A percentile compares a stretch with the other conserved stretches of the same genome.
phyloP scores from a whole-genome alignment of 805 yeast genomes.

The Myxozyma kluyveri region DNA sequence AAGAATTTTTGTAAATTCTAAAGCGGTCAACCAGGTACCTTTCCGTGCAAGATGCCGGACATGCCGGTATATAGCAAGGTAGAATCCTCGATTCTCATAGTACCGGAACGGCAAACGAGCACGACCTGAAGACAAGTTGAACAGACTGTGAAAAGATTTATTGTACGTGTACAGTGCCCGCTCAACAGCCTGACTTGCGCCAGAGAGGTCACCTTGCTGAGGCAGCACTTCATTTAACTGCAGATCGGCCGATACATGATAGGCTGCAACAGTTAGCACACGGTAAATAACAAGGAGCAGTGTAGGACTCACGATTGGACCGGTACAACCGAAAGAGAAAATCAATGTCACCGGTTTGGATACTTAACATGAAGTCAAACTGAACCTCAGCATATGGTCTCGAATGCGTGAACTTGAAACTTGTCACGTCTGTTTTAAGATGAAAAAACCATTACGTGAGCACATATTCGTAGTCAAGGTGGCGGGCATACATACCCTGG shows the following conservation, averaged over 20 bases:
- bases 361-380: constrained; percentile 56
- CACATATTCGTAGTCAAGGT: too few relatives aligned
- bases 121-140: constrained; percentile 54
- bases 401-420: constrained; percentile 50
- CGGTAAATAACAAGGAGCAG: not conserved
- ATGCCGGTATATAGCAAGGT: constrained; percentile 68
- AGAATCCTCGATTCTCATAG: constrained; percentile 74
- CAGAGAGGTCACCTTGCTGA: constrained; percentile 70
- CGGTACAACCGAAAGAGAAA: constrained; percentile 54
- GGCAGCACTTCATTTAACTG: constrained; percentile 72
- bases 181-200: constrained; percentile 72
- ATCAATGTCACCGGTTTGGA: constrained; percentile 73
- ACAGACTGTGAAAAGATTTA: constrained; percentile 60
- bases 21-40: constrained; percentile 74
- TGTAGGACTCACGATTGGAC: constrained; percentile 39
- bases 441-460: too few relatives aligned
- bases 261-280: constrained; percentile 44
- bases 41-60: constrained; percentile 68
- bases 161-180: constrained; percentile 77
- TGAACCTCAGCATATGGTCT: constrained; percentile 43
- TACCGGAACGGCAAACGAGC: constrained; percentile 71
- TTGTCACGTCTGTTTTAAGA: constrained; percentile 41
- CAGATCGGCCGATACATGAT: constrained; percentile 72
- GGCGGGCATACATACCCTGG: constrained; percentile 10
- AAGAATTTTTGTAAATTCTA: constrained; percentile 67